Evolutionary conservation across 441 rosid genomes (phyloP).

Genomic region (Pelargonium fulgidum): DNA sequence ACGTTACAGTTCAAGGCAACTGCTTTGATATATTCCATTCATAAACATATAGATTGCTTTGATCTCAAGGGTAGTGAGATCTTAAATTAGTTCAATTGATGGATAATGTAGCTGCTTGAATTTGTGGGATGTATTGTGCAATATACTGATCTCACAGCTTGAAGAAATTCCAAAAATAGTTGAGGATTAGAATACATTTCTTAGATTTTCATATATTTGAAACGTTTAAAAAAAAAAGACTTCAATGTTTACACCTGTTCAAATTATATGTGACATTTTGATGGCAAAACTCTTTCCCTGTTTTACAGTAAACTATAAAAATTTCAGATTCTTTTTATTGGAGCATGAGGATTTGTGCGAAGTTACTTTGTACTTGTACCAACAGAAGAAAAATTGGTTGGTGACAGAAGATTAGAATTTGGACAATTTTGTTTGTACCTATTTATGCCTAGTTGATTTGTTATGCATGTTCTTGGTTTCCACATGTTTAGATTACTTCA

Average conservation of each 20-base stretch:
- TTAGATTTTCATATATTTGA: background rate
- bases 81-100: constrained; percentile 11
- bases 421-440: background rate
- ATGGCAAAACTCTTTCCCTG: background rate
- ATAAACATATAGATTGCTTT: constrained; percentile 10
- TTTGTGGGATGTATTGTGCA: constrained; percentile 17
- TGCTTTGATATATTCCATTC: constrained; percentile 14
- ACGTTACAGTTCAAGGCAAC: constrained; percentile 16
- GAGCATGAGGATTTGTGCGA: background rate
- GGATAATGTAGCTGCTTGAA: constrained; percentile 14
- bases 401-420: background rate
- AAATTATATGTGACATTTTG: background rate
- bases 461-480: constrained; percentile 4
- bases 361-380: background rate
- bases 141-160: constrained; percentile 12
- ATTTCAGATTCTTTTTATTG: background rate
- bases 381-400: background rate
- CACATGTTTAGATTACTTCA: constrained; percentile 6
- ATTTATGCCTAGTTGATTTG: background rate
- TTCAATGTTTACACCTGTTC: too few relatives aligned
- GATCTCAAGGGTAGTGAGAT: constrained; percentile 11
- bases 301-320: background rate
- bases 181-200: background rate
- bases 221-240: background rate
- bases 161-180: background rate